These are phyloP conservation scores for Macrolepiota albuminosa DNA, from an alignment of 768 basidiomycete species.

Conservation along the genomic window DNA sequence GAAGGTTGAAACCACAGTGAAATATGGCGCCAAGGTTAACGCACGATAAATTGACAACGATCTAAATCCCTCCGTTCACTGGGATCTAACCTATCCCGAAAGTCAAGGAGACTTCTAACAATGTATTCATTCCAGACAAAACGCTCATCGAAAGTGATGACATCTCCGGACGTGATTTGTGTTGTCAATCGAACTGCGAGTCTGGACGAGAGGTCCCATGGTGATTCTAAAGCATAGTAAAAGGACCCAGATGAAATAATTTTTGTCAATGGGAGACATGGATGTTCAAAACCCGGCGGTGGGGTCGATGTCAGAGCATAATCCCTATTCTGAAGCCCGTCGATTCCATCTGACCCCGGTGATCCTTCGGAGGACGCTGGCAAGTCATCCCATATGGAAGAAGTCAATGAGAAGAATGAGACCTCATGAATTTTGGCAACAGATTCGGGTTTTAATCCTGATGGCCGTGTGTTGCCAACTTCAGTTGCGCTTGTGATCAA, in stretches of 20 bases:
- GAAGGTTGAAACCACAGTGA: slow-evolving; percentile 2
- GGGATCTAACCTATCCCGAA: slow-evolving; percentile 71
- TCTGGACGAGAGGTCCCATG: slow-evolving; percentile 89
- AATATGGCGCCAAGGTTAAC: slow-evolving; percentile 25
- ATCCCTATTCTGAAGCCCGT: slow-evolving; percentile 44
- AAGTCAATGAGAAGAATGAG: slow-evolving; percentile 83
- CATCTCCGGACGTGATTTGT: slow-evolving; percentile 41
- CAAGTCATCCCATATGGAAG: slow-evolving; percentile 80
- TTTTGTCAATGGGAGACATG: slow-evolving; percentile 84
- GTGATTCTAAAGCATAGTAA: slow-evolving; percentile 80
- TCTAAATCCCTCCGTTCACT: slow-evolving; percentile 74
- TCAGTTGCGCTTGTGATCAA: slow-evolving; percentile 74
- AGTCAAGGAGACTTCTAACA: slow-evolving; percentile 81
- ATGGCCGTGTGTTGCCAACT: slow-evolving; percentile 65
- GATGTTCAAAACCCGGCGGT: slow-evolving; percentile 75
- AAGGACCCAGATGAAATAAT: slow-evolving; percentile 90
- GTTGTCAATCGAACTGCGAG: slow-evolving; percentile 64
- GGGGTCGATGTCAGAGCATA: slow-evolving; percentile 38
- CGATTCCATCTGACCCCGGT: slow-evolving; percentile 51
- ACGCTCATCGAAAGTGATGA: slow-evolving; percentile 69
- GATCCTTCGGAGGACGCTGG: slow-evolving; percentile 45
- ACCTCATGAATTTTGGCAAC: slow-evolving; percentile 86
- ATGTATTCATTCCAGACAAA: slow-evolving; percentile 97
- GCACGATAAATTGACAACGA: slow-evolving; percentile 77
- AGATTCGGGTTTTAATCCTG: slow-evolving; percentile 52